phyloP scores from a whole-genome alignment of 2,329 filamentous ascomycete genomes.

The Didymellaceae sp. region DNA sequence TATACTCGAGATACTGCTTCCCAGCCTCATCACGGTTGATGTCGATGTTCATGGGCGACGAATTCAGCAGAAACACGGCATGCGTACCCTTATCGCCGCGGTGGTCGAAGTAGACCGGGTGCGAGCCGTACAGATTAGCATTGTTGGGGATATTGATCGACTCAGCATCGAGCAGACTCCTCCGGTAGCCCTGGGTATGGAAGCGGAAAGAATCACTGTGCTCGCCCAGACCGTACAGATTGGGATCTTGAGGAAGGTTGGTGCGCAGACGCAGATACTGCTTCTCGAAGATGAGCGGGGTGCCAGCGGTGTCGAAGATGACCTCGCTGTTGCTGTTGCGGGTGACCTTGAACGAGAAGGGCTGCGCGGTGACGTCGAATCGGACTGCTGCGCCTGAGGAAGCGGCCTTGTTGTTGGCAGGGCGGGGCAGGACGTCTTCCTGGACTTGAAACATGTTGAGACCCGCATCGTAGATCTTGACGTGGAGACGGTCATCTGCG shows the following conservation, averaged over 20 bases:
- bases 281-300: slow-evolving; percentile 74
- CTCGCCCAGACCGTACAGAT: slow-evolving; percentile 81
- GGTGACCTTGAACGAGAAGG: slow-evolving; percentile 72
- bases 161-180: slow-evolving; percentile 74
- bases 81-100: slow-evolving; percentile 57
- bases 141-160: slow-evolving; percentile 65
- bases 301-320: slow-evolving; percentile 73
- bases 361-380: slow-evolving; percentile 62
- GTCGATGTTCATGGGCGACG: slow-evolving; percentile 70
- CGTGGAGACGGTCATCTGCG: slow-evolving; percentile 71
- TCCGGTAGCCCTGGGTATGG: slow-evolving; percentile 70
- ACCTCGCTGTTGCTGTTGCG: slow-evolving; percentile 64
- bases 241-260: slow-evolving; percentile 69
- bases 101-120: slow-evolving; percentile 78
- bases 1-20: slow-evolving; percentile 78
- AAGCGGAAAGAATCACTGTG: slow-evolving; percentile 74
- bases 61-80: slow-evolving; percentile 46
- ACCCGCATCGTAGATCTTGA: slow-evolving; percentile 74
- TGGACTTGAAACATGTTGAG: slow-evolving; percentile 78
- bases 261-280: slow-evolving; percentile 79
- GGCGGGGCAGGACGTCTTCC: slow-evolving; percentile 70
- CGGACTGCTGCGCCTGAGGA: slow-evolving; percentile 55
- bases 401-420: slow-evolving; percentile 49
- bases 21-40: slow-evolving; percentile 67
- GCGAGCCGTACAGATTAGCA: slow-evolving; percentile 74